phyloP scores from a whole-genome alignment of 2,329 filamentous ascomycete genomes.

The Cryphonectria parasitica region DNA sequence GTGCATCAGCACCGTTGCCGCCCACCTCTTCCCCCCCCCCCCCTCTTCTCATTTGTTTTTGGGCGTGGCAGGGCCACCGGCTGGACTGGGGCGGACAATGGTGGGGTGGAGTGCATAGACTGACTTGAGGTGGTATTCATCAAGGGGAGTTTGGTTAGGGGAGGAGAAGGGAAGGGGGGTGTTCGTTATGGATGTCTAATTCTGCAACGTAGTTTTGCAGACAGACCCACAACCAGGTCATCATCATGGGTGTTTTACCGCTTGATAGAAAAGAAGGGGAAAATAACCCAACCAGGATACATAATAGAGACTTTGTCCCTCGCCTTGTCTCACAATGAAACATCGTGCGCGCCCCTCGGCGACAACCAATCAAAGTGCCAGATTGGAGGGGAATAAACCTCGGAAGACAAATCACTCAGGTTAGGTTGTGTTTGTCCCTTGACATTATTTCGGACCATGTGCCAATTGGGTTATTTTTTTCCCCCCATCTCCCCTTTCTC shows the following conservation, averaged over 20 bases:
- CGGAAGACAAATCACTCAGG: neutral
- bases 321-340: constrained; percentile 3
- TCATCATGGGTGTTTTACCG: neutral
- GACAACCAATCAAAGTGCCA: neutral
- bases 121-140: neutral
- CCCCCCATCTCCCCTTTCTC: neutral
- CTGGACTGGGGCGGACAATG: neutral
- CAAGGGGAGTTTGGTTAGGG: neutral
- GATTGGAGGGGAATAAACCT: neutral
- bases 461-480: neutral
- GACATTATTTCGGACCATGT: neutral
- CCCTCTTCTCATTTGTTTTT: too few relatives aligned
- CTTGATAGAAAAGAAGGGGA: neutral
- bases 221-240: neutral
- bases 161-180: too few relatives aligned
- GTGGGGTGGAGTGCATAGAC: neutral
- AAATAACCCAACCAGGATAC: neutral
- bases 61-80: neutral
- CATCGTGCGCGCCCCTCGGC: neutral
- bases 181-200: neutral
- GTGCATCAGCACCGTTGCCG: neutral
- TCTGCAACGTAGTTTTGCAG: neutral
- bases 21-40: too few relatives aligned
- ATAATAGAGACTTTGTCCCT: neutral
- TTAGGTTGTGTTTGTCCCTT: neutral